These are phyloP conservation scores for Porphyrellus cyaneotinctus DNA, from an alignment of 768 basidiomycete species.

Conservation along the genomic window DNA sequence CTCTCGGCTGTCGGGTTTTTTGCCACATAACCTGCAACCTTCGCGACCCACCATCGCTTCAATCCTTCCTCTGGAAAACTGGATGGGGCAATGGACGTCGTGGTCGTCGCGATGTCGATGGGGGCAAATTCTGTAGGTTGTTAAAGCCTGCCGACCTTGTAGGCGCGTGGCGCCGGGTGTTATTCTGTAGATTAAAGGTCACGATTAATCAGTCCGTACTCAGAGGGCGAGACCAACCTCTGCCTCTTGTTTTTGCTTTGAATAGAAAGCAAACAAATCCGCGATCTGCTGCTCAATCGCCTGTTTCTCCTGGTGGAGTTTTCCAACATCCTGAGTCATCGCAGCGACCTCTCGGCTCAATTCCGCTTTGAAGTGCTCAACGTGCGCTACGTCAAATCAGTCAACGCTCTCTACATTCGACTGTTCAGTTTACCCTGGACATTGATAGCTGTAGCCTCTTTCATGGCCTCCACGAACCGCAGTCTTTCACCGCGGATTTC, in stretches of 20 bases:
- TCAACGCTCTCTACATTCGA: background rate
- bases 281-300: constrained; percentile 65
- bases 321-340: constrained; percentile 71
- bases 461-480: constrained; percentile 93
- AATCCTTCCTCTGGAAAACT: constrained; percentile 23
- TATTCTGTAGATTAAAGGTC: constrained; percentile 16
- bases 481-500: constrained; percentile 85
- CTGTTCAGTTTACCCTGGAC: constrained; percentile 54
- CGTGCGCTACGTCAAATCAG: constrained; percentile 52
- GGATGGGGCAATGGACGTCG: constrained; percentile 31
- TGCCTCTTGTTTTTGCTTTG: constrained; percentile 53
- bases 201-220: background rate
- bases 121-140: constrained; percentile 27
- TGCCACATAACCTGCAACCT: background rate
- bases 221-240: constrained; percentile 21
- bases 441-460: constrained; percentile 85
- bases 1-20: background rate
- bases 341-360: constrained; percentile 68
- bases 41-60: background rate
- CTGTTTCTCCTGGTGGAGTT: constrained; percentile 62
- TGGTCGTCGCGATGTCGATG: constrained; percentile 19
- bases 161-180: constrained; percentile 22
- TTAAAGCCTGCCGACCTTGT: constrained; percentile 18
- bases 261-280: constrained; percentile 68
- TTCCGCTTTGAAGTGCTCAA: constrained; percentile 84